Percentiles rank a stretch among this genome's conserved stretches.
phyloP scores from a whole-genome alignment of 2,329 filamentous ascomycete species.

The Tolypocladium ovalisporum region DNA sequence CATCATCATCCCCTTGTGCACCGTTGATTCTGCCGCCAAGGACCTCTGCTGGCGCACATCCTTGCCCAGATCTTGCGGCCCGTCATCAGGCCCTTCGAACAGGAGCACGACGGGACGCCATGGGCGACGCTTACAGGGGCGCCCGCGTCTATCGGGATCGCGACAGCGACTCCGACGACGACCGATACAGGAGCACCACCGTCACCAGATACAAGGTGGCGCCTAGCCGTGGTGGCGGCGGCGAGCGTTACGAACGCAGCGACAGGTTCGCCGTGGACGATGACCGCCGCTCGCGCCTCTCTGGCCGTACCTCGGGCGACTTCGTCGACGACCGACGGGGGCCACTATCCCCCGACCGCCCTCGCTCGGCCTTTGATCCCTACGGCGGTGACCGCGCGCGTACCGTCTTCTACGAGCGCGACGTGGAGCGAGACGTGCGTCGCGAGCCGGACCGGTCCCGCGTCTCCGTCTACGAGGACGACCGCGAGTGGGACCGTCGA shows the following conservation, averaged over 20 bases:
- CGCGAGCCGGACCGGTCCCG: conserved; percentile 16
- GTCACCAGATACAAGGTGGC: conserved; percentile 42
- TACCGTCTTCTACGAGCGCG: conserved; percentile 32
- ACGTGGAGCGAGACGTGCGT: conserved; percentile 25
- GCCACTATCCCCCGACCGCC: conserved; percentile 31
- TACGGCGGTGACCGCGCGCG: conserved; percentile 25
- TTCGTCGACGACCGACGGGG: conserved; percentile 30
- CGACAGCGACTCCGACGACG: conserved; percentile 29
- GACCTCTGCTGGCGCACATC: neutral
- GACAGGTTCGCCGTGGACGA: conserved; percentile 33
- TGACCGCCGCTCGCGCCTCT: conserved; percentile 32
- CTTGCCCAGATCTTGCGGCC: neutral
- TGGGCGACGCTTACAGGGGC: conserved; percentile 4
- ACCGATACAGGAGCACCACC: conserved; percentile 34
- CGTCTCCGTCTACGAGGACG: conserved; percentile 26
- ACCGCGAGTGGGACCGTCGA: conserved; percentile 34
- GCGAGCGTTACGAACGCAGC: conserved; percentile 27
- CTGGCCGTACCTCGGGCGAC: conserved; percentile 29
- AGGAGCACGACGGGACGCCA: conserved; percentile 1
- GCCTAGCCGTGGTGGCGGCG: conserved; percentile 22
- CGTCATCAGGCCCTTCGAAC: neutral
- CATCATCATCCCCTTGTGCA: neutral
- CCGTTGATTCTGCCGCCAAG: neutral
- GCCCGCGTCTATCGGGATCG: conserved; percentile 22
- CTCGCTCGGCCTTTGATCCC: conserved; percentile 38